Conservation (phyloP, 495 filamentous ascomycete species). For the Lophiotrema nucula region DNA sequence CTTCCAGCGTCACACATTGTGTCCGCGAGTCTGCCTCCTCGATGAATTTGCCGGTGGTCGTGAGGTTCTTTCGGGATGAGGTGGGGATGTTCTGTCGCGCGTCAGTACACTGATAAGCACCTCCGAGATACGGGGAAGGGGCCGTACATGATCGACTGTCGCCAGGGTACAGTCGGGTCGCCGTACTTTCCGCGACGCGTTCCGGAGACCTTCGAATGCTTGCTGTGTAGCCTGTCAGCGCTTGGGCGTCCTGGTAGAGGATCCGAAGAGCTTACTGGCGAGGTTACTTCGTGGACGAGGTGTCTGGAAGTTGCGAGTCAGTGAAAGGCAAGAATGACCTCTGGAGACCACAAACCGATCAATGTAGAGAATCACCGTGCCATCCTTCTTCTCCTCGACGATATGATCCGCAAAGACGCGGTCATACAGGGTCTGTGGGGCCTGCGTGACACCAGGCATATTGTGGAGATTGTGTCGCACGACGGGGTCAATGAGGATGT, state of each 20-base stretch:
- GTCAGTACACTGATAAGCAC: constrained; percentile 23
- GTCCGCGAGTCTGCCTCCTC: constrained; percentile 88
- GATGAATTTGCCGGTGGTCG: constrained; percentile 81
- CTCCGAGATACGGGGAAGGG: constrained; percentile 14
- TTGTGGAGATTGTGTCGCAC: constrained; percentile 11
- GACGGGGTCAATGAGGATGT: constrained; percentile 11
- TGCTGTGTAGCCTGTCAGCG: constrained; percentile 56
- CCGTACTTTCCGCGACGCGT: constrained; percentile 81
- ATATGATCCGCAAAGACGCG: constrained; percentile 94
- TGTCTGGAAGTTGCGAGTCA: no score
- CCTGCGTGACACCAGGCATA: constrained; percentile 77
- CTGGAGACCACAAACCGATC: no score
- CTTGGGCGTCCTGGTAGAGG: neutral
- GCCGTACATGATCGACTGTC: constrained; percentile 90
- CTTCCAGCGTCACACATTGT: constrained; percentile 92
- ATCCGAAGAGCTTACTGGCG: constrained; percentile 58
- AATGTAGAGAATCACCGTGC: constrained; percentile 90
- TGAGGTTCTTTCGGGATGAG: constrained; percentile 81
- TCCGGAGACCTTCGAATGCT: constrained; percentile 93
- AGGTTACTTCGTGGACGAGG: constrained; percentile 97
- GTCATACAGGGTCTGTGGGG: constrained; percentile 91
- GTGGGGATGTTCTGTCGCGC: constrained; percentile 78
- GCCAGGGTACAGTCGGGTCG: constrained; percentile 94
- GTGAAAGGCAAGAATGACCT: no score
- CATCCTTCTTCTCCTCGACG: constrained; percentile 89